phyloP scores from a whole-genome alignment of 2,329 filamentous ascomycete genomes.

The Sclerotinia trifoliorum region DNA sequence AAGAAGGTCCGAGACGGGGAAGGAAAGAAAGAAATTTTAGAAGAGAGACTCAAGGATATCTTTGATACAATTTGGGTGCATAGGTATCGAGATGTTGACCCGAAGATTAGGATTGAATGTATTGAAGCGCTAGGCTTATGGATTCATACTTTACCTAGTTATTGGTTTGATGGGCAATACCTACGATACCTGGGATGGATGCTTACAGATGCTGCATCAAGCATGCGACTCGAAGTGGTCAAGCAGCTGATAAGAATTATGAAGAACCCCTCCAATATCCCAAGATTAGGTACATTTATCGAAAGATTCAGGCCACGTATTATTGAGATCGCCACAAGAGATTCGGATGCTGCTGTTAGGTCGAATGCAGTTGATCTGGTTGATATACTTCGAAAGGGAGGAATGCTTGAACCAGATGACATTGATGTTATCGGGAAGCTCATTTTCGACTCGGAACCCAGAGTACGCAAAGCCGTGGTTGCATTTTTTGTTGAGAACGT shows the following conservation, averaged over 20 bases:
- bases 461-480: conserved; percentile 84
- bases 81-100: conserved; percentile 90
- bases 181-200: conserved; percentile 95
- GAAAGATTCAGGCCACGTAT: conserved; percentile 84
- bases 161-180: conserved; percentile 88
- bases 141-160: conserved; percentile 80
- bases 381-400: conserved; percentile 76
- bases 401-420: conserved; percentile 86
- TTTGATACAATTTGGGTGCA: conserved; percentile 94
- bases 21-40: conserved; percentile 55
- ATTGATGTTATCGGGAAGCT: conserved; percentile 85
- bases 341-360: conserved; percentile 78
- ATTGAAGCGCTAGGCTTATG: conserved; percentile 82
- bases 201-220: conserved; percentile 74
- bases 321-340: conserved; percentile 87
- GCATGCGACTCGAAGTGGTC: conserved; percentile 80
- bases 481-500: conserved; percentile 89
- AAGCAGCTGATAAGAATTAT: conserved; percentile 80
- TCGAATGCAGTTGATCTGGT: conserved; percentile 78
- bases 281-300: conserved; percentile 80
- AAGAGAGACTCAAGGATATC: conserved; percentile 73
- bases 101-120: conserved; percentile 84
- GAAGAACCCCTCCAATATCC: conserved; percentile 74
- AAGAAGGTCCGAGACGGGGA: conserved; percentile 57
- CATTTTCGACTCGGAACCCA: conserved; percentile 82